phyloP scores from a whole-genome alignment of 345 rosid genomes.

The Gossypium stocksii region DNA sequence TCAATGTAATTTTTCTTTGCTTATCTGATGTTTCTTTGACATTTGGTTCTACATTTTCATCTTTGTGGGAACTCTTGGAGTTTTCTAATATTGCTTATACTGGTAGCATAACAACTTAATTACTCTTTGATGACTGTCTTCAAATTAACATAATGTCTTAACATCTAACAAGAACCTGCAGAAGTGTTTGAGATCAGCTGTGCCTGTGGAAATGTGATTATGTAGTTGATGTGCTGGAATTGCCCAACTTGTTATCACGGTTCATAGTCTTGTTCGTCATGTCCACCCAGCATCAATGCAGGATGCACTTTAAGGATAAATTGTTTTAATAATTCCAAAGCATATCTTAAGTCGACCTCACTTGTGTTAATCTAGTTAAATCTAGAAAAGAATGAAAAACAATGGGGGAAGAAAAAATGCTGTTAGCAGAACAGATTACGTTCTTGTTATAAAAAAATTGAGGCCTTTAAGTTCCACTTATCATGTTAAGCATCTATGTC shows the following conservation, averaged over 20 bases:
- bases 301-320: neutral
- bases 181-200: neutral
- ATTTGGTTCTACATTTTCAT: too few relatives aligned
- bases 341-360: neutral
- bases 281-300: neutral
- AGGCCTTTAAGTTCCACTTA: neutral
- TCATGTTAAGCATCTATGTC: neutral
- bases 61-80: too few relatives aligned
- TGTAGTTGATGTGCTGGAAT: neutral
- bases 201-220: neutral
- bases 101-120: too few relatives aligned
- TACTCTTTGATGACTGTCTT: too few relatives aligned
- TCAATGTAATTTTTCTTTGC: too few relatives aligned
- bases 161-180: too few relatives aligned
- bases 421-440: neutral
- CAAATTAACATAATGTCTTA: too few relatives aligned
- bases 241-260: neutral
- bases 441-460: neutral
- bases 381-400: neutral
- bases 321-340: neutral
- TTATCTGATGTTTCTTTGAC: too few relatives aligned
- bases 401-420: neutral
- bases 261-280: too few relatives aligned
- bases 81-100: too few relatives aligned
- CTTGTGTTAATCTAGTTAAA: neutral